Evolutionary conservation across 2,329 filamentous ascomycete species (phyloP), one percentile per base, ranked within the genome.

Genomic region (Microcyclosporella mali): DNA sequence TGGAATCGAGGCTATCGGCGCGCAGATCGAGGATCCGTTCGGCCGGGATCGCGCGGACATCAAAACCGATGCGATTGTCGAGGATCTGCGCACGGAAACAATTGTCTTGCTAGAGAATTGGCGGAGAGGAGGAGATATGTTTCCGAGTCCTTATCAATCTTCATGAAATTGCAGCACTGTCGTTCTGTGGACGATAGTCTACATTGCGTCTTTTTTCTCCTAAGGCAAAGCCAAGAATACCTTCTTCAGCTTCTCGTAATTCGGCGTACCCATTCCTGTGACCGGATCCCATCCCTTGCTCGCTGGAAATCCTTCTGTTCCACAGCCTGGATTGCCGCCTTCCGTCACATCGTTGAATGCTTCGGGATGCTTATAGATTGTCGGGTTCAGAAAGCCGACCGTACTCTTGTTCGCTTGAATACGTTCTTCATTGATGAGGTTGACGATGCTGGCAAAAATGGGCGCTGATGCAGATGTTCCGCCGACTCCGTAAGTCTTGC

Each of bases 31-130:
- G 56, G 79, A 83, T 56, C 79, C 79, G 1, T 82, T 83, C 57
- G 79, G 79, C 2, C 79, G 79, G 43, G 79, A 81, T 50, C 71
- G 74, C 55, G 81, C 81, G 43, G 79, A 82, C 56, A 82, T 83
- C 62, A 81, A 81, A 56, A 79, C 82, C 72, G 79, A 82, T 58
- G 77, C 76, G 3, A 75, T 82, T 37, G 74, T 78, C 2, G 77
- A 79, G 50, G 79, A 83, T 56, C 67, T 77, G 33, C 65, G 75
- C 46, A 68, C 68, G 30, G 79, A 82, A 61, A 70, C 78, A 14
- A 70, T 71, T 49, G 77, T 78, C 6, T 60, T 81, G 53, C 55
- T 82, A 17, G 69, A 71, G 11, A 78, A 80, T 58, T 82, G 79
- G 79, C 70, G 68, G 27, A 59, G 58, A 35, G 57, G 56, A 16